Evolutionary conservation across 345 rosid genomes (phyloP).

Genomic region (Aquilaria yunnanensis): DNA sequence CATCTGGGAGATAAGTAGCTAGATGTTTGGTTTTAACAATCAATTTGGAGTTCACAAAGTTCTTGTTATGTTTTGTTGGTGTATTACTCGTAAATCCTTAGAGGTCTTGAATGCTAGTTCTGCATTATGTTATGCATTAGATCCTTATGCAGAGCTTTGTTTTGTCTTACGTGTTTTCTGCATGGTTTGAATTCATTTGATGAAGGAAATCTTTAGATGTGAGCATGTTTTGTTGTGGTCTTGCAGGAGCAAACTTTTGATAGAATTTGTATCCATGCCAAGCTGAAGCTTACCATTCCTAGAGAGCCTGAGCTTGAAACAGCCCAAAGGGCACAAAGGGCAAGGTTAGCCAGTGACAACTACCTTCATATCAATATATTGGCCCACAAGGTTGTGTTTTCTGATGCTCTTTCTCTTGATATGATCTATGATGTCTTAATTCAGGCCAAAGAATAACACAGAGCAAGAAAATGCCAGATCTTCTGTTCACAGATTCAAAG

Average conservation of each 20-base stretch:
- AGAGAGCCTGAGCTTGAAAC: conserved; percentile 92
- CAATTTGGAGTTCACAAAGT: too few species aligned
- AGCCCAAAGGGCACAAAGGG: conserved; percentile 71
- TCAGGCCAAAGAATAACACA: conserved; percentile 54
- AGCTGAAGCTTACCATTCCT: conserved; percentile 70
- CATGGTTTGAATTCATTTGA: too few species aligned
- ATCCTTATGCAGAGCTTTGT: too few species aligned
- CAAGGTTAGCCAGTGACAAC: conserved; percentile 35
- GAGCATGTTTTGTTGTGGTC: conserved; percentile 10
- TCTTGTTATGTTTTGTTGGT: too few species aligned
- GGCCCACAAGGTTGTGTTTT: too few species aligned
- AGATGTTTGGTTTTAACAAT: too few species aligned
- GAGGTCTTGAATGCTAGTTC: too few species aligned
- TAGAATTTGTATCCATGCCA: conserved; percentile 28
- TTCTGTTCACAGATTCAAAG: conserved; percentile 62
- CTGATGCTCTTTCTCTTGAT: background rate
- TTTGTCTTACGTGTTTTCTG: too few species aligned
- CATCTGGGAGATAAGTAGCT: too few species aligned
- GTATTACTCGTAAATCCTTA: too few species aligned
- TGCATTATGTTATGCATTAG: too few species aligned
- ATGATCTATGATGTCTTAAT: conserved; percentile 15
- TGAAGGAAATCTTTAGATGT: too few species aligned
- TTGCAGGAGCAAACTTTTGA: conserved; percentile 51
- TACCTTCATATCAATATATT: conserved; percentile 6
- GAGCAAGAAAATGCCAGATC: conserved; percentile 35